Base-by-base conservation (phyloP, 148 eudicot genomes). In the Agrostemma githago region DNA sequence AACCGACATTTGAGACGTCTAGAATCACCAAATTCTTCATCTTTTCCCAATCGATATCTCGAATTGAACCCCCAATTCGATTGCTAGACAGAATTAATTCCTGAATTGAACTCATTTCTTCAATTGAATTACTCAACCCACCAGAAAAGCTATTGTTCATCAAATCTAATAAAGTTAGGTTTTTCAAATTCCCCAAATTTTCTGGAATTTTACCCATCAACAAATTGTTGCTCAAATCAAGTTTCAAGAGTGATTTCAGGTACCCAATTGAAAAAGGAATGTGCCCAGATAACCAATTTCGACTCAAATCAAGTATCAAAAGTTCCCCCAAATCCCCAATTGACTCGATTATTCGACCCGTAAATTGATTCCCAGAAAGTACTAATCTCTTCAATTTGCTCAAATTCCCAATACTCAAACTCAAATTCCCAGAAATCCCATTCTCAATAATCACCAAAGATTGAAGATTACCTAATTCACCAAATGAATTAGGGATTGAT, bases 171-270 rank as follows among this genome's bases (percentile, higher is more conserved):
- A 95, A 84, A 43, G 94, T 92, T 26, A 95, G 61, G 46, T 81
- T 83, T 83, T 84, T 89, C 72, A 95, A 20, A 37, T 81, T 83
- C 4, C 82, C 83, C 59, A 95, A 59, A 60, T 82, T 78, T 19
- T 40, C 38, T 20, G 97, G 92, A 68, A 95, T 85, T 57, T 46
- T 58, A 4, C 96, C 99, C 79, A 73, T 76, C 19, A 95, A 46
- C 63, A 74, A 74, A 69, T 95, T 95, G 82, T 82, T 71, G 79
- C 97, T 92, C 64, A 92, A 79, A 80, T 95, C 99, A 63, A 95
- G 96, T 85, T 95, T 95, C 10, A 95, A 42, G 9, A 95, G 77
- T 57, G 92, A 89, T 62, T 60, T 75, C 74, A 95, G 77, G 62
- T 79, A 85, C 76, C 91, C 94, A 57, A 88, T 60, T 73, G 81